A percentile compares a stretch with the other conserved stretches of the same genome.
These are phyloP conservation scores for Wickerhamiella vanderwaltii DNA, from an alignment of 805 yeast species.

Conservation along the genomic window DNA sequence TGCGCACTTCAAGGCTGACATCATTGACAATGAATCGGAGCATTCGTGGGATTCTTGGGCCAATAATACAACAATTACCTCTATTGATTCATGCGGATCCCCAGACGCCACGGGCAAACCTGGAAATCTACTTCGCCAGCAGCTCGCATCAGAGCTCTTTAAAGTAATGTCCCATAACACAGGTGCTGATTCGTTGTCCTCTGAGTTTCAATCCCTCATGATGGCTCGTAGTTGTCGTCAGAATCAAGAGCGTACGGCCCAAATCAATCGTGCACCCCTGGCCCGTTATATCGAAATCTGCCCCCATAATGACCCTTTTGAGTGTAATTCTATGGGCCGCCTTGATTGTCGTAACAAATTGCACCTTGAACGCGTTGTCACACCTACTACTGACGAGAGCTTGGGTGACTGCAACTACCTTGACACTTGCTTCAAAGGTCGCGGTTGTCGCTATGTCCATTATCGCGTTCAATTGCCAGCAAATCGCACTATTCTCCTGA, in stretches of 20 bases:
- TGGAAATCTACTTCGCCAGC: neutral
- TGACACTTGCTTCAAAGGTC: constrained; percentile 84
- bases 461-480: constrained; percentile 29
- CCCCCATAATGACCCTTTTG: constrained; percentile 2
- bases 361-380: constrained; percentile 27
- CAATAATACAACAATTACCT: neutral
- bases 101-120: neutral
- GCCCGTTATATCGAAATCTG: neutral
- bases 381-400: constrained; percentile 48
- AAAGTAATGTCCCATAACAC: neutral
- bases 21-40: constrained; percentile 2
- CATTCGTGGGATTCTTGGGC: constrained; percentile 7
- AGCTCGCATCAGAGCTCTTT: constrained; percentile 4
- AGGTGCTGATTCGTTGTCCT: neutral
- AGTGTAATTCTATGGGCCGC: neutral
- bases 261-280: neutral
- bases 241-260: neutral
- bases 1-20: neutral
- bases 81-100: neutral
- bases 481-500: neutral
- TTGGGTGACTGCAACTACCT: constrained; percentile 88
- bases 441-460: constrained; percentile 70
- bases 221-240: neutral
- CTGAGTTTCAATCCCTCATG: neutral
- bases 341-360: constrained; percentile 5